Base-by-base conservation (phyloP, 1,284 basidiomycete species). In the Ceratobasidium sp. region DNA sequence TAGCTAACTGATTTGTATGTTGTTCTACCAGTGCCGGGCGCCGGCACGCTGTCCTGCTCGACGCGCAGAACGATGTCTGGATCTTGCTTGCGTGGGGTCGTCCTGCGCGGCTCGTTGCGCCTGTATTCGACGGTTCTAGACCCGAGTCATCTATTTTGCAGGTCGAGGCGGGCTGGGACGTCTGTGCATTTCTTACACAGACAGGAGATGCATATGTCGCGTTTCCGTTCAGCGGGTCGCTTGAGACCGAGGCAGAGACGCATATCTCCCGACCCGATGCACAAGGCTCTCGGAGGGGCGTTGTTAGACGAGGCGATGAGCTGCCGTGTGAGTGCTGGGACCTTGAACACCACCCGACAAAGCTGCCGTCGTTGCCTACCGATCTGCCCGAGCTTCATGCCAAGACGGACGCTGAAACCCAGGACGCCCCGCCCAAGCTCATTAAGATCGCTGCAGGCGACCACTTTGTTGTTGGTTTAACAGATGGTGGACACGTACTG, bases 391-490 rank as follows among this genome's bases (percentile, higher is more conserved):
- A 78, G 8, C 73, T 67, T 14, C 64, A 67, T 44, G 49, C 9
- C 21, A 18, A 41, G 13, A 61, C 41, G 21, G 50, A 67, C 38
- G 64, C 64, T 23, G n/a, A 38, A 4, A 44, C 44, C 14, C 28
- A 59, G 13, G 80, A 79, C 44, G 63, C 61, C n/a, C 46, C 55
- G 2, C 67, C 47, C 28, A 85, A 84, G 76, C 83, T 95, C n/a
- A 84, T 94, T 52, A 89, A 93, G 80, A 91, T 96, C 63, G 93
- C 92, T 3, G 90, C 86, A 2, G 85, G 92, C 73, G 86, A 90
- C 66, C 84, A 84, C 57, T 85, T 87, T 76, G 79, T 95, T 26
- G 82, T 95, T 71, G 94, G 90, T 11, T 81, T 96, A 76, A 94
- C 92, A 35, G 90, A 93, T 78, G 84, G 85, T 61, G 92, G 92